Base-by-base conservation (phyloP, 495 filamentous ascomycete genomes). In the Durotheca rogersii region DNA sequence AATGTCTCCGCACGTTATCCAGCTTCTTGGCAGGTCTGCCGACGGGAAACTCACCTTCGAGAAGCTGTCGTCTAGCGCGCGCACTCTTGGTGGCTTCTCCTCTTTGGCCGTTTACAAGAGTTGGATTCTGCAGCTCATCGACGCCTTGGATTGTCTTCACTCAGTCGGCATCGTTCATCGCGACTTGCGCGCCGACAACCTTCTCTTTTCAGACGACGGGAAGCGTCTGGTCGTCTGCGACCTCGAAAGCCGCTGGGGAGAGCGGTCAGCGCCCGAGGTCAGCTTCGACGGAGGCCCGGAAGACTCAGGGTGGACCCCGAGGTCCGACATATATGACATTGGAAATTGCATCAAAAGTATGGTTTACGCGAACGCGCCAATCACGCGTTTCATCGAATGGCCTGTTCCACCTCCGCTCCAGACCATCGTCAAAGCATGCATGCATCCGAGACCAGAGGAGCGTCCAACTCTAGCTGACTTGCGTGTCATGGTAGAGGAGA, bases 211-310 rank as follows among this genome's bases (percentile, higher is more conserved):
- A 4, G 1, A 42, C 6, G 58, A 62, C 41, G 47, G 42, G 9
- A 9, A 16, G 9, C 46, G 58, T 10, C 30, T 65, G 20, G 30
- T 60, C 6, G 41, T 65, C 37, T 60, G 53, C 42, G 64, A 67
- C 25, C 54, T 67, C 6, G 64, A 67, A 48, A 54, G 64, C 34
- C 58, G 61, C 1, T 67, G 61, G 61, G 64, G 64, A 31, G 33
- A 58, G 12, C 33, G 58, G 1, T 12, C 11, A 9, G 44, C 56
- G 10, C 56, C 56, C 18, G 56, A 59, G 30, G 18, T 58, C 11
- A 7, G 43, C 27, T 27, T 25, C 9, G 7, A 44, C n/a, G n/a
- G n/a, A 14, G 19, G 10, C 2, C 18, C 58, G 53, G 17, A 37
- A 1, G 52, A 59, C 15, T 21, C 56, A 6, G 56, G 56, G 4